These are phyloP conservation scores for Ascosphaera apis DNA, from an alignment of 2,329 filamentous ascomycete genomes.

Conservation along the genomic window DNA sequence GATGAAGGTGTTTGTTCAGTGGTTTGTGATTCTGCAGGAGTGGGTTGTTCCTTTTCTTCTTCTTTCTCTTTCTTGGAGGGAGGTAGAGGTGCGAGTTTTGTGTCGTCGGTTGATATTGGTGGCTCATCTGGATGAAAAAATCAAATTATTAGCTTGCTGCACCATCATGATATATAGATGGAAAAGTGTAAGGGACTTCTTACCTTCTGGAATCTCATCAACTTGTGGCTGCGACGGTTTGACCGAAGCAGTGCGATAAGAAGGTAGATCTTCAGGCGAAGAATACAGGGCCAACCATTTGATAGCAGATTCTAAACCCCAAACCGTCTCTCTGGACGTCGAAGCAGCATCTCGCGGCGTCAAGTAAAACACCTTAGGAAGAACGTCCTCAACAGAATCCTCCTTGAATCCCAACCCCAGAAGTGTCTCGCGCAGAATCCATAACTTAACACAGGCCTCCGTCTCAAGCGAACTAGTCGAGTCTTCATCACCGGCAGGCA, in stretches of 20 bases:
- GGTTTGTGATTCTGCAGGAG: background rate
- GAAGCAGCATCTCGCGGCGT: slow-evolving; percentile 34
- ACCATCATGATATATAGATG: background rate
- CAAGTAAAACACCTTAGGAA: slow-evolving; percentile 45
- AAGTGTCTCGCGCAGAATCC: slow-evolving; percentile 61
- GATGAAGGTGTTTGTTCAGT: background rate
- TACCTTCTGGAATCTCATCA: background rate
- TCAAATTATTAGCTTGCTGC: background rate
- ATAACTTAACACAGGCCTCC: slow-evolving; percentile 55
- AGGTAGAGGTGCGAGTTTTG: no score
- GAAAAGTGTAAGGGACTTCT: background rate
- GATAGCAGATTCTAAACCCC: slow-evolving; percentile 69
- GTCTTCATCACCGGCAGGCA: slow-evolving; percentile 9
- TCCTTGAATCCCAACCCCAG: slow-evolving; percentile 43
- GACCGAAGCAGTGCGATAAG: slow-evolving; percentile 34
- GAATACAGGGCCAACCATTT: slow-evolving; percentile 78
- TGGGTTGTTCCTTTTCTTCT: background rate
- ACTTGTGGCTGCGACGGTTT: slow-evolving; percentile 5
- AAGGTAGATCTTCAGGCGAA: slow-evolving; percentile 41
- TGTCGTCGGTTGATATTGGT: no score
- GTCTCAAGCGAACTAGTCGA: slow-evolving; percentile 39
- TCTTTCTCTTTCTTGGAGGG: no score
- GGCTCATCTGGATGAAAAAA: no score
- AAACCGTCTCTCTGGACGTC: slow-evolving; percentile 41
- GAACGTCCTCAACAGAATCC: slow-evolving; percentile 35